These are phyloP conservation scores for Orychophragmus violaceus DNA, from an alignment of 345 rosid species.

Conservation along the genomic window DNA sequence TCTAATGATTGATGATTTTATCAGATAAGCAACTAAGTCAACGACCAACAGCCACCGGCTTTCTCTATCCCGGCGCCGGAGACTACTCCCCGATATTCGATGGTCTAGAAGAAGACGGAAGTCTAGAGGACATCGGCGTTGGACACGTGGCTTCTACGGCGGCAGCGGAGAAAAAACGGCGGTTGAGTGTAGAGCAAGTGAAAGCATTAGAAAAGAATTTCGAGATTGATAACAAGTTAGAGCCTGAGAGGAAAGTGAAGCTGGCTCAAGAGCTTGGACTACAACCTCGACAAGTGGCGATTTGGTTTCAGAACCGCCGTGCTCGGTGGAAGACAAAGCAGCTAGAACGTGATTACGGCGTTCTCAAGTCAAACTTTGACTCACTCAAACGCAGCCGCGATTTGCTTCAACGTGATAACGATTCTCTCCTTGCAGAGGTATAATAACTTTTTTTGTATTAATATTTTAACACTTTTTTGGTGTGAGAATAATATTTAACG, in stretches of 20 bases:
- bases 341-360: constrained; percentile 61
- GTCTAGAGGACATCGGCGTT: constrained; percentile 27
- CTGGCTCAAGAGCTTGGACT: constrained; percentile 68
- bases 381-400: constrained; percentile 59
- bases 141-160: constrained; percentile 8
- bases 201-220: constrained; percentile 82
- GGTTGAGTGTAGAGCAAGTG: constrained; percentile 70
- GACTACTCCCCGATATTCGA: constrained; percentile 56
- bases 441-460: neutral
- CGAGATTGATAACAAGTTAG: constrained; percentile 80
- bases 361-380: constrained; percentile 54
- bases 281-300: constrained; percentile 87
- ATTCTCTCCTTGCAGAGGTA: constrained; percentile 74
- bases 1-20: neutral
- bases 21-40: constrained; percentile 60
- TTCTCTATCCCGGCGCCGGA: constrained; percentile 35
- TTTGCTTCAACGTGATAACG: constrained; percentile 63
- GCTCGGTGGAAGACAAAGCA: constrained; percentile 93
- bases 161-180: constrained; percentile 59
- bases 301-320: constrained; percentile 90
- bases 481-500: too few species aligned
- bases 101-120: constrained; percentile 40
- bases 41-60: constrained; percentile 44
- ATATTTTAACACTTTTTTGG: too few species aligned
- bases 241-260: constrained; percentile 75